A percentile compares a stretch with the other conserved stretches of the same genome.
These are phyloP conservation scores for Xylariaceae sp. DNA, from an alignment of 2,329 filamentous ascomycete species.

Conservation along the genomic window DNA sequence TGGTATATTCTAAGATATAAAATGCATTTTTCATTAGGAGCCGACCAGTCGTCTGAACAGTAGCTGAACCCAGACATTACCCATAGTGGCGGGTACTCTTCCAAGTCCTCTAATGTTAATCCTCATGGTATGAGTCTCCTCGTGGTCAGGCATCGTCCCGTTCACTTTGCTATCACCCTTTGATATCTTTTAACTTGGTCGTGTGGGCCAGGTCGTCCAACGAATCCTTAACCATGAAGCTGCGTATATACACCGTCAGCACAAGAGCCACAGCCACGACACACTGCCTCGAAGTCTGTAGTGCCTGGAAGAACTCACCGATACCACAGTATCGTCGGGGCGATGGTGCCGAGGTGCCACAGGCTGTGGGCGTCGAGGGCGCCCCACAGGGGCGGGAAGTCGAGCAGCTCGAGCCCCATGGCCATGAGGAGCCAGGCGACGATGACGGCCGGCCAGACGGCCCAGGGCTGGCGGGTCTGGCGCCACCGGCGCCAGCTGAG, in stretches of 20 bases:
- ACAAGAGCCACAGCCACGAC: too few relatives aligned
- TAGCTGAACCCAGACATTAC: too few relatives aligned
- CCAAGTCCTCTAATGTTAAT: too few relatives aligned
- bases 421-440: slow-evolving; percentile 87
- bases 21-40: too few relatives aligned
- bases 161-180: slow-evolving; percentile 46
- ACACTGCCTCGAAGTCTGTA: too few relatives aligned
- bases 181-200: slow-evolving; percentile 48
- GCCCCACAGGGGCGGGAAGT: slow-evolving; percentile 79
- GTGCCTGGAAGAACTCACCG: slow-evolving; percentile 80
- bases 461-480: slow-evolving; percentile 67
- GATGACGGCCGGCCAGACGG: slow-evolving; percentile 81
- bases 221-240: slow-evolving; percentile 80
- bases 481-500: slow-evolving; percentile 72
- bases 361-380: slow-evolving; percentile 88
- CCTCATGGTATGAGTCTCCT: too few relatives aligned
- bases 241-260: slow-evolving; percentile 31
- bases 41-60: too few relatives aligned
- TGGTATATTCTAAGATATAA: too few relatives aligned
- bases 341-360: slow-evolving; percentile 92
- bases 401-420: slow-evolving; percentile 92
- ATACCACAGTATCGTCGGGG: slow-evolving; percentile 85
- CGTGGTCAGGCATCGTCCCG: too few relatives aligned
- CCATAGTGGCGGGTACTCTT: too few relatives aligned
- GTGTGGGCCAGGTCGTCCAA: slow-evolving; percentile 67